Base-by-base conservation (phyloP, 768 basidiomycete species). In the Mycena metata region DNA sequence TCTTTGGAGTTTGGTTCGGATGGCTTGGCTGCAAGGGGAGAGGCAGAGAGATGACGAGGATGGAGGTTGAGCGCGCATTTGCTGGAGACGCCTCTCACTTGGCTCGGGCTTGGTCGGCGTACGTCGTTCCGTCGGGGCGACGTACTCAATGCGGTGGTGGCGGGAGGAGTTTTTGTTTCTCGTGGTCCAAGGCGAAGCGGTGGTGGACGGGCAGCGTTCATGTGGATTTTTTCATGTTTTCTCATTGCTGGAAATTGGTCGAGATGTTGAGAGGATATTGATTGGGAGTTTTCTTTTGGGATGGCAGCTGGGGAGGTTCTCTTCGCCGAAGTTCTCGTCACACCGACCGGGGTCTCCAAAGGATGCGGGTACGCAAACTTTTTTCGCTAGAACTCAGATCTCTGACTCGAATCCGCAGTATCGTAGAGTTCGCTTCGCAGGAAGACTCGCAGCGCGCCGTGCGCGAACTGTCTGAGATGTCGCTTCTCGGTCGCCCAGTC, bases 261-360 rank as follows among this genome's bases (percentile, higher is more conserved):
- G 88, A 92, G 88, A 86, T 84, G 89, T 82, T 70, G 83, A 88
- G 90, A 91, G 91, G 91, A 92, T 91, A 93, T 94, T 94, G 91
- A 94, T 93, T 91, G 92, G 91, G 91, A 90, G 88, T 94, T 91
- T 93, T 88, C 86, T 90, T 88, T 90, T 86, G 89, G 90, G 90
- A 84, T 90, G 87, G 88, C 91, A 97, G 97, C 95, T 90, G 97
- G 97, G 88, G 96, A 96, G 87, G 96, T 98, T 79, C 91, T 97
- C 82, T 99, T 99, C 90, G 94, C 97, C 89, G 97, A 99, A 91
- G 96, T 99, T 75, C 90, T 99, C 77, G 86, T 96, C 74, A 98
- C 98, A 8, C 97, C 97, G 17, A 96, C 94, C 23, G 97, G 97
- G 35, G 89, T 97, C 61, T 98, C 96, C 26, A 99, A 99, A 81